Base-by-base conservation (phyloP, 495 filamentous ascomycete genomes). In the Glutinoglossum americanum region DNA sequence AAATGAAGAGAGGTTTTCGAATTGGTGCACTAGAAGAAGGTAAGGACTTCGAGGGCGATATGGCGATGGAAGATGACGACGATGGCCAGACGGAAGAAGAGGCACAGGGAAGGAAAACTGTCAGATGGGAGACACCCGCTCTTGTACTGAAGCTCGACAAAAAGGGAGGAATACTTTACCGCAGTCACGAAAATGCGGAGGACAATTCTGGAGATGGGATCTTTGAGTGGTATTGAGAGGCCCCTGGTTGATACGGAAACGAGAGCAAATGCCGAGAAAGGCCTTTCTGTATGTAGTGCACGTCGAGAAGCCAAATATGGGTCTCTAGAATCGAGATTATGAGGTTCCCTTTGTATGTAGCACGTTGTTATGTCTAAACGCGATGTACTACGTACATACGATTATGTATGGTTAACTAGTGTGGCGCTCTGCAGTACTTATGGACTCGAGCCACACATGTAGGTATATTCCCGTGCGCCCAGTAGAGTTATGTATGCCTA, bases 1-100 rank as follows among this genome's bases (percentile, higher is more conserved):
- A 53, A 19, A 53, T 53, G 49, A 53, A 53, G 23, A 53, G 15
- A 19, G 49, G 54, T 1, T 56, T 56, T 56, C 39, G 54, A 21
- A 25, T 53, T 27, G 11, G 49, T 30, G 21, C 13, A n/a, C 19
- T 45, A 45, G 41, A 45, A 45, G 19, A 45, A 3, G 41, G 13
- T 3, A 23, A 45, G 17, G 49, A 53, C 28, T 6, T 25, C 11
- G 49, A 53, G 9, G 49, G 28, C 25, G 49, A 53, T 53, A 30
- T 27, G 49, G 26, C 15, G 4, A 53, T 53, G 49, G 49, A 1
- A 53, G 49, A 32, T 4, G 49, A 53, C 19, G 26, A 27, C 7
- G 49, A 27, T 8, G 17, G 23, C 5, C 8, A 32, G 11, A 25
- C 11, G 17, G 49, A 53, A 15, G 49, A 30, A 6, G 25, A 6